phyloP scores from a whole-genome alignment of 345 rosid genomes.

The Camelina neglecta region DNA sequence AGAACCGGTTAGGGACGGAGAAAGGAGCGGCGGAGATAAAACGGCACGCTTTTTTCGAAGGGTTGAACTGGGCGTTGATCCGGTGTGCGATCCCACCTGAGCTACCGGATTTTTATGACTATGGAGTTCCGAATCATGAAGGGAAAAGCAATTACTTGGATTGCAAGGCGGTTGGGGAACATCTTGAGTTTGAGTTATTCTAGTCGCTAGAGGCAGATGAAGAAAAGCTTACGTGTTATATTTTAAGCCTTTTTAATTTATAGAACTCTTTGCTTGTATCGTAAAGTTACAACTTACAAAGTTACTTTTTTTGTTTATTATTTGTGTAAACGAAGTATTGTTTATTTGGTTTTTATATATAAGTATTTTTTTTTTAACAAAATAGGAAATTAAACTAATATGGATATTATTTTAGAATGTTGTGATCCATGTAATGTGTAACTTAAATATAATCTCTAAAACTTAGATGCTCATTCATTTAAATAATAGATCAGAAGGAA shows the following conservation, averaged over 20 bases:
- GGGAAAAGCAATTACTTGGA: slow-evolving; percentile 62
- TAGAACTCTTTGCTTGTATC: slow-evolving; percentile 14
- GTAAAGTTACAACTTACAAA: slow-evolving; percentile 17
- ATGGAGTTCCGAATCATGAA: slow-evolving; percentile 53
- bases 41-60: slow-evolving; percentile 86
- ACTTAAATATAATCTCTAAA: background rate
- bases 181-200: slow-evolving; percentile 91
- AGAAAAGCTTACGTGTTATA: background rate
- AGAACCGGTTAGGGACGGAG: slow-evolving; percentile 73
- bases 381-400: background rate
- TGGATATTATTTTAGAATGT: background rate
- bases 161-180: slow-evolving; percentile 77
- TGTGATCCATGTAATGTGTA: background rate
- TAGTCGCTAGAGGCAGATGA: slow-evolving; percentile 36
- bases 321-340: slow-evolving; percentile 1
- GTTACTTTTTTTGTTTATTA: slow-evolving; percentile 7
- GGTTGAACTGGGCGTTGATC: slow-evolving; percentile 95
- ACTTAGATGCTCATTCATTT: background rate
- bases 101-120: slow-evolving; percentile 66
- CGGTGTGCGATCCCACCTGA: slow-evolving; percentile 91
- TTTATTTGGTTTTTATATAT: slow-evolving; percentile 5
- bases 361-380: too few species aligned
- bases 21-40: slow-evolving; percentile 96
- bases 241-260: background rate
- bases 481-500: background rate